These are phyloP conservation scores for Aquilaria sinensis DNA, from an alignment of 345 rosid species.

Conservation along the genomic window DNA sequence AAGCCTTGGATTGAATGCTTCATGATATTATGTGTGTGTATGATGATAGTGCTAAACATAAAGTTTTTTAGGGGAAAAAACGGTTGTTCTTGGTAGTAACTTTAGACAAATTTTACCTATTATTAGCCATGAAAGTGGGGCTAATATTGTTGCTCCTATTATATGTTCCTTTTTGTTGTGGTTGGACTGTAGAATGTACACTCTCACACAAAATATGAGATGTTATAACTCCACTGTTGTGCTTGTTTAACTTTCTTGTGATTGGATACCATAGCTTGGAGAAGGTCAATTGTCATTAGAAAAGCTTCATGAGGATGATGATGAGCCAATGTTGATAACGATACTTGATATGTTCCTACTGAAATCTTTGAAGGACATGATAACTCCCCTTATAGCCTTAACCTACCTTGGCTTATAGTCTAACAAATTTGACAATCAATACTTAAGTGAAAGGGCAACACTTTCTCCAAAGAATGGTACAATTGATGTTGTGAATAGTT, in stretches of 20 bases:
- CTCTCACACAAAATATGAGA: too few species aligned
- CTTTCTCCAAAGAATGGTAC: neutral
- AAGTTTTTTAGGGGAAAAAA: neutral
- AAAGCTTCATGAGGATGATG: neutral
- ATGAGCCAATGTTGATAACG: neutral
- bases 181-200: neutral
- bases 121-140: neutral
- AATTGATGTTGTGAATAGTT: neutral
- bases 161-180: neutral
- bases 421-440: too few species aligned
- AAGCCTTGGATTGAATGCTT: neutral
- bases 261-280: neutral
- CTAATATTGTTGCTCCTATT: neutral
- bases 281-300: neutral
- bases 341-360: neutral
- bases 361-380: too few species aligned
- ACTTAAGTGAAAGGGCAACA: too few species aligned
- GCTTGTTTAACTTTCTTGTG: neutral
- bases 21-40: neutral
- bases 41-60: neutral
- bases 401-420: too few species aligned
- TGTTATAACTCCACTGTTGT: neutral
- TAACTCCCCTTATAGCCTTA: too few species aligned
- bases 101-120: too few species aligned
- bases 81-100: neutral